These are phyloP conservation scores for Aphanocladium album DNA, from an alignment of 2,329 filamentous ascomycete genomes.

Conservation along the genomic window DNA sequence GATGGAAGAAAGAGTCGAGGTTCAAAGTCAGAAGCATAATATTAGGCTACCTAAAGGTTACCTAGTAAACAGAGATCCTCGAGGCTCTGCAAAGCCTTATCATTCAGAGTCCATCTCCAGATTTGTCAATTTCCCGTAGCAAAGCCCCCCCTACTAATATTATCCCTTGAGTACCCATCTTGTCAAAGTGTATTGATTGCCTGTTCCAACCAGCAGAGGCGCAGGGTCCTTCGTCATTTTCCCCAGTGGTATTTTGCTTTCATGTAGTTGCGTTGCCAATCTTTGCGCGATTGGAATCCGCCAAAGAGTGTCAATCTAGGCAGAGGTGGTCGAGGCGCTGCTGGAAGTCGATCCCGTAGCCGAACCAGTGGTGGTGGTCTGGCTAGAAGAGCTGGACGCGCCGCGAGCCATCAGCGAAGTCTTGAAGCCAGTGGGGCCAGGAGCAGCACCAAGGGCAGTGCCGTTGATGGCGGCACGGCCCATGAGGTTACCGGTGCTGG, in stretches of 20 bases:
- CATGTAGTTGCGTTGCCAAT: background rate
- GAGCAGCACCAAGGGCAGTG: too few relatives aligned
- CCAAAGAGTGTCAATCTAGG: background rate
- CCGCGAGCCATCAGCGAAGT: background rate
- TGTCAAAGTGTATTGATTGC: background rate
- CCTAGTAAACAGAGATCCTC: too few relatives aligned
- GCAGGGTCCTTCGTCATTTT: background rate
- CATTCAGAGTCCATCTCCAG: background rate
- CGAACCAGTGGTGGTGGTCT: background rate
- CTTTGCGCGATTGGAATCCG: background rate
- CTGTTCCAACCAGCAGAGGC: too few relatives aligned
- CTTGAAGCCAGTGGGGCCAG: background rate
- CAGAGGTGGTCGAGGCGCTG: background rate
- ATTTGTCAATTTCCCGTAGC: background rate
- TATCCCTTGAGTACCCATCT: background rate
- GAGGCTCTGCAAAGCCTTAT: background rate
- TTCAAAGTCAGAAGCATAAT: too few relatives aligned
- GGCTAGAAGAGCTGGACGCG: background rate
- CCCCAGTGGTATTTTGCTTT: background rate
- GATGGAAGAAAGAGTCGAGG: too few relatives aligned
- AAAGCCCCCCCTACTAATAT: too few relatives aligned
- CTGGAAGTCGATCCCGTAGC: background rate
- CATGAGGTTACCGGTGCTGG: too few relatives aligned
- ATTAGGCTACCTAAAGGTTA: too few relatives aligned
- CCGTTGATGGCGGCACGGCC: too few relatives aligned